These are phyloP conservation scores for Colletotrichum spaethianum DNA, from an alignment of 2,329 filamentous ascomycete species.

Conservation along the genomic window DNA sequence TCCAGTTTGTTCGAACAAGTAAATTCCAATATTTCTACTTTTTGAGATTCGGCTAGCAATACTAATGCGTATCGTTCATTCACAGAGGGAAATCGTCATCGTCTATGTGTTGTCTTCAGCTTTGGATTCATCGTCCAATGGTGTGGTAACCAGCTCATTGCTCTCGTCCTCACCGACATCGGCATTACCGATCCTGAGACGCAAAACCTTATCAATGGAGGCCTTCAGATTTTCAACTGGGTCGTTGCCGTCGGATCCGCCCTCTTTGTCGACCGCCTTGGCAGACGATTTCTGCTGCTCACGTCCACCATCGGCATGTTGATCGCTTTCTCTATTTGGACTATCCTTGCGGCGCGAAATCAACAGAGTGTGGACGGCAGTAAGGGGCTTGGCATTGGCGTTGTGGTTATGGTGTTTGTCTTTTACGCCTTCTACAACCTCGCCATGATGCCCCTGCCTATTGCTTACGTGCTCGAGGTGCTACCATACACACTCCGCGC, in stretches of 20 bases:
- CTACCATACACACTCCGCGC: conserved; percentile 40
- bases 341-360: conserved; percentile 53
- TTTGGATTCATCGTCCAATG: conserved; percentile 52
- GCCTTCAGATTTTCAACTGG: conserved; percentile 53
- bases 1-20: conserved; percentile 20
- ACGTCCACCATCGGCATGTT: conserved; percentile 54
- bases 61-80: neutral
- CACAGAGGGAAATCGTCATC: conserved; percentile 2
- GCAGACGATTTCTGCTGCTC: conserved; percentile 59
- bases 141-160: conserved; percentile 57
- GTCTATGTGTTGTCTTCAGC: neutral
- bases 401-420: conserved; percentile 63
- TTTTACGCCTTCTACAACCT: conserved; percentile 58
- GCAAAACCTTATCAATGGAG: conserved; percentile 56
- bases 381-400: conserved; percentile 56
- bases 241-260: conserved; percentile 52
- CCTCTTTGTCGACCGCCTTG: conserved; percentile 57
- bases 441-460: conserved; percentile 56
- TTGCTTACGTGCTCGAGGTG: conserved; percentile 54
- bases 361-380: conserved; percentile 26
- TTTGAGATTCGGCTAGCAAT: neutral
- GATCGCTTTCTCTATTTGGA: conserved; percentile 55
- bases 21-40: neutral
- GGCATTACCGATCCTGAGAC: conserved; percentile 55
- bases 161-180: conserved; percentile 55